Evolutionary conservation across 2,329 filamentous ascomycete genomes (phyloP).

Genomic region (Blastomyces parvus): DNA sequence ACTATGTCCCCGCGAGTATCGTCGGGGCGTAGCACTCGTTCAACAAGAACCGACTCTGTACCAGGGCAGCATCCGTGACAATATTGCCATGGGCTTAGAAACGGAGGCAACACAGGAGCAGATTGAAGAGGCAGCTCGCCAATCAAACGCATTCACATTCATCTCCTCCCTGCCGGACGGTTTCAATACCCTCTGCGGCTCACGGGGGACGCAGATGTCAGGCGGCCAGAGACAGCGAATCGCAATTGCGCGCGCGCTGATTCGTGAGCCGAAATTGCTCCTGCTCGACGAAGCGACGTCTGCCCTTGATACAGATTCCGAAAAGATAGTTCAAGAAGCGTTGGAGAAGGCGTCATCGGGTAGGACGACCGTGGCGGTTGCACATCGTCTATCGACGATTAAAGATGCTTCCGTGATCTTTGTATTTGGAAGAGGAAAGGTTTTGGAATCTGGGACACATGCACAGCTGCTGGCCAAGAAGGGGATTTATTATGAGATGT

Average conservation of each 20-base stretch:
- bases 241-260: slow-evolving; percentile 35
- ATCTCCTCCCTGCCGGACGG: slow-evolving; percentile 32
- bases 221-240: slow-evolving; percentile 38
- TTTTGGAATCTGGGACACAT: slow-evolving; percentile 36
- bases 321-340: slow-evolving; percentile 26
- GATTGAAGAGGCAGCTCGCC: slow-evolving; percentile 27
- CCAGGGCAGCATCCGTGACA: slow-evolving; percentile 59
- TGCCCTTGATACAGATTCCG: slow-evolving; percentile 32
- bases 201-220: slow-evolving; percentile 28
- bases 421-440: slow-evolving; percentile 32
- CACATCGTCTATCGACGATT: slow-evolving; percentile 79
- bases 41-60: slow-evolving; percentile 67
- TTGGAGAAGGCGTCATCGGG: slow-evolving; percentile 50
- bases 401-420: slow-evolving; percentile 80
- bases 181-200: slow-evolving; percentile 28
- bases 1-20: slow-evolving; percentile 54
- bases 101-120: slow-evolving; percentile 23
- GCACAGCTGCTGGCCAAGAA: slow-evolving; percentile 27
- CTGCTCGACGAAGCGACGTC: slow-evolving; percentile 39
- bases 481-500: slow-evolving; percentile 27
- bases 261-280: slow-evolving; percentile 32
- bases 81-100: slow-evolving; percentile 51
- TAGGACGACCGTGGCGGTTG: slow-evolving; percentile 79
- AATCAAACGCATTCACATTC: slow-evolving; percentile 32
- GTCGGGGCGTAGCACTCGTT: slow-evolving; percentile 58